phyloP scores from a whole-genome alignment of 768 basidiomycete species.

The Neoboletus magnificus region DNA sequence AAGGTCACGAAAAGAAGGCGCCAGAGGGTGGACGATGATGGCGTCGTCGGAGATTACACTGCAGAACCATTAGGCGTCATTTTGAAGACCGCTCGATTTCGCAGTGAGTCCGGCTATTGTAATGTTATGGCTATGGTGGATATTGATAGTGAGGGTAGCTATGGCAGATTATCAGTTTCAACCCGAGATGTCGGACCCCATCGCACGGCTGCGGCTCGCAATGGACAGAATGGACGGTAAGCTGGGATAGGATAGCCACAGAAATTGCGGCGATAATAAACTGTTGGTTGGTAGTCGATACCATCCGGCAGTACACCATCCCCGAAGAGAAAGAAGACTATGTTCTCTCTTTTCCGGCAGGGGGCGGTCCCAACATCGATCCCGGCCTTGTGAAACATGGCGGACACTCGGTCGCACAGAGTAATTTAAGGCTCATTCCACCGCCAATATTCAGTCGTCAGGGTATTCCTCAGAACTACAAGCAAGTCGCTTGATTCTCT shows the following conservation, averaged over 20 bases:
- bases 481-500: slow-evolving; percentile 41
- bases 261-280: background rate
- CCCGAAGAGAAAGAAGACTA: slow-evolving; percentile 69
- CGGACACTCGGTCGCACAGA: slow-evolving; percentile 32
- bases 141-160: slow-evolving; percentile 43
- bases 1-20: slow-evolving; percentile 76
- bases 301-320: slow-evolving; percentile 67
- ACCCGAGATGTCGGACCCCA: slow-evolving; percentile 67
- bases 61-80: slow-evolving; percentile 70
- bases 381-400: slow-evolving; percentile 36
- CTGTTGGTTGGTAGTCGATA: slow-evolving; percentile 51
- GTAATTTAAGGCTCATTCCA: slow-evolving; percentile 75
- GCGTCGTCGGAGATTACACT: slow-evolving; percentile 63
- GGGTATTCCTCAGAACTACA: slow-evolving; percentile 74
- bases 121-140: background rate
- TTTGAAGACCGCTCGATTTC: slow-evolving; percentile 83
- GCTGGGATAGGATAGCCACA: slow-evolving; percentile 10
- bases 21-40: slow-evolving; percentile 33
- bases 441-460: slow-evolving; percentile 89
- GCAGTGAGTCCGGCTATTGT: slow-evolving; percentile 56
- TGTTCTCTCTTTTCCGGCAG: slow-evolving; percentile 30
- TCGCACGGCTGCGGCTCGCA: slow-evolving; percentile 63
- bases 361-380: slow-evolving; percentile 48
- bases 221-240: slow-evolving; percentile 84
- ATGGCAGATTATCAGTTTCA: slow-evolving; percentile 94